phyloP scores from a whole-genome alignment of 2,329 filamentous ascomycete genomes.

The Aureobasidium subglaciale region DNA sequence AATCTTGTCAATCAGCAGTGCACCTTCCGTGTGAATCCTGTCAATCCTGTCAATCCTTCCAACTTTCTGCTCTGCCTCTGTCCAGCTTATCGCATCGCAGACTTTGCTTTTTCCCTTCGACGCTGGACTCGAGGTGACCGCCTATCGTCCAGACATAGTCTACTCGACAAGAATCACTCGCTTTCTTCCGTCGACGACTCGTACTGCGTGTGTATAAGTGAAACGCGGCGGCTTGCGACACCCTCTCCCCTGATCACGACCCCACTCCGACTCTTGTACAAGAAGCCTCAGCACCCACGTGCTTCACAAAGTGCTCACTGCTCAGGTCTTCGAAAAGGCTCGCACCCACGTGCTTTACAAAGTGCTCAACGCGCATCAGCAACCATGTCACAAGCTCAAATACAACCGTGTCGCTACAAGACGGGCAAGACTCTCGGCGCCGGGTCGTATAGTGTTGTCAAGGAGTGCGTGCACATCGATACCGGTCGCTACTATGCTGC shows the following conservation, averaged over 20 bases:
- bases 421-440: slow-evolving; percentile 96
- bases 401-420: slow-evolving; percentile 97
- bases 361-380: background rate
- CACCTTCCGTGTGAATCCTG: background rate
- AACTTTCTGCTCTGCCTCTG: background rate
- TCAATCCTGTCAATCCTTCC: background rate
- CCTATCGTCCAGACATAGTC: too few relatives aligned
- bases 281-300: background rate
- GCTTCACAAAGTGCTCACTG: background rate
- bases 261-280: background rate
- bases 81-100: background rate
- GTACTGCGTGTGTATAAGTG: background rate
- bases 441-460: slow-evolving; percentile 95
- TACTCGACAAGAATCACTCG: background rate
- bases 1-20: background rate
- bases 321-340: too few relatives aligned
- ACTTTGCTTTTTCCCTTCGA: too few relatives aligned
- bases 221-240: background rate
- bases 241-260: slow-evolving; percentile 1
- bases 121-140: too few relatives aligned
- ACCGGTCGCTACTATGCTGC: slow-evolving; percentile 97
- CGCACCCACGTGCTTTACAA: background rate
- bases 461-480: slow-evolving; percentile 98
- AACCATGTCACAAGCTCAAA: slow-evolving; percentile 41
- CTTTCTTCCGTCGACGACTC: background rate